Base-by-base conservation (phyloP, 495 filamentous ascomycete species). In the Neurospora sp. region DNA sequence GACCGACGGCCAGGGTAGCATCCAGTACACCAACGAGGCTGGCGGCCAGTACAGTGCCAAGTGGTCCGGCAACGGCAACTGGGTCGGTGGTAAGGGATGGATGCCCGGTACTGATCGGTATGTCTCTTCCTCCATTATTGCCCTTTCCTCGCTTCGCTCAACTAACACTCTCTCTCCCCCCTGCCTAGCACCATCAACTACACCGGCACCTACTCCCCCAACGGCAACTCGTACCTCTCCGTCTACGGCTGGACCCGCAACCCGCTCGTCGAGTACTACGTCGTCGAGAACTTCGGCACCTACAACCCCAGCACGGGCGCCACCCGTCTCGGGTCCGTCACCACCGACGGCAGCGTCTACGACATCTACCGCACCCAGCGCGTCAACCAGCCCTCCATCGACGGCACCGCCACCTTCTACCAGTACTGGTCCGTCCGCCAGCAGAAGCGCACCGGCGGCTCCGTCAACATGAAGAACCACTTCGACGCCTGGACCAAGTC, bases 81-180 rank as follows among this genome's bases (percentile, higher is more conserved):
- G 89, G 73, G 87, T 89, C 70, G 87, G 84, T 35, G 89, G 89
- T 66, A 90, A 89, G 82, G 89, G 89, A 31, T 90, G 88, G 89
- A 83, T 82, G 71, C 84, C 88, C 14, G 88, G 89, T 70, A 70
- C 81, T 35, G 53, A 69, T 81, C 77, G 83, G 84, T 84, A 66
- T 35, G 53, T 22, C 1, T 12, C 9, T 76, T 61, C 9, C 74
- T 59, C 73, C 76, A 69, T 78, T 76, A 70, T 78, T 76, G 20
- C 69, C 27, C 70, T 59, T 31, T 40, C 12, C 31, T 61, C 41
- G 53, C 22, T 18, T 61, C 0, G 3, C 61, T 71, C 71, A 79
- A 76, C 27, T 69, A 38, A 41, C n/a, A 46, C 20, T 66, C 35
- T 68, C 10, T 1, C 7, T 3, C 2, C n/a, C 14, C 18, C 48